phyloP scores from a whole-genome alignment of 2,329 filamentous ascomycete species.

The Huntiella bhutanensis region DNA sequence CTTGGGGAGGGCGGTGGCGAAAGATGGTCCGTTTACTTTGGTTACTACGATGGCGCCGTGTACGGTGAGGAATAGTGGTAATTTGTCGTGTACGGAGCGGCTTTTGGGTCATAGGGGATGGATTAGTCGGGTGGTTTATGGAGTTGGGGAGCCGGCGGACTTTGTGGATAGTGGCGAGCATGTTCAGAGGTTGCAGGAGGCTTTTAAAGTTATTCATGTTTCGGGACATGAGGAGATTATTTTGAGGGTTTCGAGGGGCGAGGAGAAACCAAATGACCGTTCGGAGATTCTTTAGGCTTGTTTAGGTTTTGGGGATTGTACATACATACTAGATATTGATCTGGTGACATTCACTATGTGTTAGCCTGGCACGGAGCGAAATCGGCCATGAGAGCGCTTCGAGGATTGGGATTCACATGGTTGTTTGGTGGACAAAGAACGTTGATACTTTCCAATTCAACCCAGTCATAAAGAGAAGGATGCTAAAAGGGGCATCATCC shows the following conservation, averaged over 20 bases:
- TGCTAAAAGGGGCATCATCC: too few relatives aligned
- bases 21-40: slow-evolving; percentile 26
- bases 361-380: too few relatives aligned
- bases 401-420: too few relatives aligned
- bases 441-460: too few relatives aligned
- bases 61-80: slow-evolving; percentile 53
- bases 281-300: too few relatives aligned
- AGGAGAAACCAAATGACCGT: too few relatives aligned
- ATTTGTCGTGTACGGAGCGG: slow-evolving; percentile 58
- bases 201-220: slow-evolving; percentile 56
- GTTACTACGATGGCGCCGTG: slow-evolving; percentile 94
- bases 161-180: slow-evolving; percentile 76
- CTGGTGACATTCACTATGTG: too few relatives aligned
- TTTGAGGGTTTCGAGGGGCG: slow-evolving; percentile 20
- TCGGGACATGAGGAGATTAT: slow-evolving; percentile 65
- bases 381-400: too few relatives aligned
- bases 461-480: too few relatives aligned
- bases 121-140: slow-evolving; percentile 67
- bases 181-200: slow-evolving; percentile 47
- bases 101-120: slow-evolving; percentile 44
- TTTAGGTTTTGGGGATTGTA: too few relatives aligned
- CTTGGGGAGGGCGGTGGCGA: slow-evolving; percentile 20
- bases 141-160: slow-evolving; percentile 72
- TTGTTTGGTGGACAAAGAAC: too few relatives aligned
- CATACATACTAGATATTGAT: too few relatives aligned